Base-by-base conservation (phyloP, 1,284 basidiomycete species). In the Austroboletus niveus region DNA sequence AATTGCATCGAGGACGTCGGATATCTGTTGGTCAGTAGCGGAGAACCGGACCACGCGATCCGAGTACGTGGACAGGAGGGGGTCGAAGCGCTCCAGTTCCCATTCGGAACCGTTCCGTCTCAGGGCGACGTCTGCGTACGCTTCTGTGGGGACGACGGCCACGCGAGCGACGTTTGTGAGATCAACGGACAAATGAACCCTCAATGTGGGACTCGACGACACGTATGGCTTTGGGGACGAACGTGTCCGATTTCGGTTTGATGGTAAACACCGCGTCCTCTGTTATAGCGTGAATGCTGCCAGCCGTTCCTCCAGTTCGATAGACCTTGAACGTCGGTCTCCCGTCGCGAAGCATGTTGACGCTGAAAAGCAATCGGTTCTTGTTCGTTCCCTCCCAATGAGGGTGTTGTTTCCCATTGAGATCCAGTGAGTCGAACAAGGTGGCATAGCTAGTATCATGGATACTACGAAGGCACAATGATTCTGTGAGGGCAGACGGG, bases 371-470 rank as follows among this genome's bases (percentile, higher is more conserved):
- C 1, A 61, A 46, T 1, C 60, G 45, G 24, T 60, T 39, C 42
- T 22, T 60, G 32, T 61, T 51, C 39, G 15, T 29, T 1, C 60
- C 60, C 32, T 62, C 54, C n/a, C 60, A 62, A 10, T 62, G 62
- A n/a, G 60, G 62, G 41, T 62, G 54, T 34, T 64, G 60, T 0
- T 10, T 5, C 0, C 47, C 8, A 9, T 46, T 17, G 17, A 17
- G 17, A 17, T 17, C 17, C 17, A 17, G 17, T 17, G 17, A 17
- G 17, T 17, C 17, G 42, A 51, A 53, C 20, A 61, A 29, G 8
- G 8, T 47, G 32, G 17, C 31, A 9, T 61, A 62, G 38, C 27
- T 61, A 4, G 62, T 62, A 9, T 62, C 46, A 10, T 62, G 49
- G 8, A 52, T 24, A 32, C 50, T 51, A 29, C 31, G 44, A 4